Conservation (phyloP, 768 basidiomycete genomes). For the Lactarius sanguifluus region DNA sequence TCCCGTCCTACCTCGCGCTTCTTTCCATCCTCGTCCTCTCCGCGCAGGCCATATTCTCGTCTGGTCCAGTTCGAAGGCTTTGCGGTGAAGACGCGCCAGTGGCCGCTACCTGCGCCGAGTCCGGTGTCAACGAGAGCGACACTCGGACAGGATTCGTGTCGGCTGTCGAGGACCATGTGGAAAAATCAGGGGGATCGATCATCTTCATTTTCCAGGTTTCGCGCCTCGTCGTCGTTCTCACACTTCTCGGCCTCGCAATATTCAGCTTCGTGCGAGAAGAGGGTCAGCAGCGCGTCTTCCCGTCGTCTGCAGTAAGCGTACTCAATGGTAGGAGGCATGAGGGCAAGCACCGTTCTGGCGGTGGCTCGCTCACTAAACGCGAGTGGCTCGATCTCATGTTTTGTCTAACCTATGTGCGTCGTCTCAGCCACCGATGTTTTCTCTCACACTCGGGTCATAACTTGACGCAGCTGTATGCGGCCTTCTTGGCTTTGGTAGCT, state of each 20-base stretch:
- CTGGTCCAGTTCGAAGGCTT: not conserved
- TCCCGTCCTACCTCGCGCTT: conserved; percentile 22
- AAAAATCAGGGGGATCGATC: conserved; percentile 44
- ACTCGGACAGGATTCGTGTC: conserved; percentile 18
- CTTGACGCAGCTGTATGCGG: conserved; percentile 28
- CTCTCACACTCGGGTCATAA: not conserved
- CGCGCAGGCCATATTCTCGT: conserved; percentile 1
- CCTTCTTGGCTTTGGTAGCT: conserved; percentile 29
- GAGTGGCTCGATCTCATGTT: conserved; percentile 28
- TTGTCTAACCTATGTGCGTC: conserved; percentile 38
- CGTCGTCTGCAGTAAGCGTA: conserved; percentile 4
- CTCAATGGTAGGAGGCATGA: conserved; percentile 34
- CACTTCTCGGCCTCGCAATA: conserved; percentile 51
- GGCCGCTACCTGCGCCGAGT: not conserved
- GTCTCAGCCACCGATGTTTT: not conserved
- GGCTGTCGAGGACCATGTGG: conserved; percentile 37
- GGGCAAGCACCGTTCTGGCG: conserved; percentile 19
- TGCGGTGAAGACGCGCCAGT: not conserved
- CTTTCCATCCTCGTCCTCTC: conserved; percentile 14
- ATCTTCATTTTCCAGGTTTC: conserved; percentile 49
- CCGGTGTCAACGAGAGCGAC: not conserved
- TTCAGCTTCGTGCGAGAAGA: conserved; percentile 42
- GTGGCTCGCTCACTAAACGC: conserved; percentile 6
- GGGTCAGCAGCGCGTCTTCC: conserved; percentile 17
- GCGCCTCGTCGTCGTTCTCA: conserved; percentile 46